Evolutionary conservation across 176 grass and related monocot genomes (phyloP), one percentile per base, ranked within the genome.

Genomic region (Carex scoparia): DNA sequence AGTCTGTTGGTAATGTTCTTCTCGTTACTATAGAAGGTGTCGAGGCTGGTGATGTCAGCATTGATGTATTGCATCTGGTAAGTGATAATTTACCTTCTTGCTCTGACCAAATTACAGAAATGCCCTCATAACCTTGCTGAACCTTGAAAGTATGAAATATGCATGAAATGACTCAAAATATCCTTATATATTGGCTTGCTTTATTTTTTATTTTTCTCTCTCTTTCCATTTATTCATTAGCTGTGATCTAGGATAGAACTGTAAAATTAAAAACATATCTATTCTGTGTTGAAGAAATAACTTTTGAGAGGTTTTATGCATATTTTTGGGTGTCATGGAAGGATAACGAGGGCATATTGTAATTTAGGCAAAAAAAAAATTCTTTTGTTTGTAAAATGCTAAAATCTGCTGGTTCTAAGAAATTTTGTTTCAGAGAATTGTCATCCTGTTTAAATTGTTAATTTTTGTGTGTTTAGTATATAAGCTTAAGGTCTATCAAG

Each of bases 1-100:
- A 99, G 84, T 90, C 89, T 32, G 84, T 88, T 86, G 93, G 96
- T 76, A 99, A 99, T 86, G 96, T 99, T 19, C 84, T 99, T 81
- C 93, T 99, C 70, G 96, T 99, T 73, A 99, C 96, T 30, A 95
- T 99, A 67, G 93, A 99, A 69, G 93, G 96, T 67, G 96, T 99
- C 55, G 93, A 99, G 86, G 91, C 96, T 87, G 92, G 86, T 85
- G 96, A 99, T 86, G 93, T 95, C 60, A 95, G 88, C 84, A 99
- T 99, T 42, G 96, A 99, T 91, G 96, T 99, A 51, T 91, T 99
- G 48, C 94, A 94, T 81, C 86, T 94, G 94, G 94, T 97, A 70
- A 94, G 94, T 92, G 79, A 69, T 84, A 65, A 33, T 65, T 53
- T 69, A 28, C n/a, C 31, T 69, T 83, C 12, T 69, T 67, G 18